A percentile compares a stretch with the other conserved stretches of the same genome.
Evolutionary conservation across 75 land plant genomes (phyloP).

Genomic region (Isoetes taiwanensis): DNA sequence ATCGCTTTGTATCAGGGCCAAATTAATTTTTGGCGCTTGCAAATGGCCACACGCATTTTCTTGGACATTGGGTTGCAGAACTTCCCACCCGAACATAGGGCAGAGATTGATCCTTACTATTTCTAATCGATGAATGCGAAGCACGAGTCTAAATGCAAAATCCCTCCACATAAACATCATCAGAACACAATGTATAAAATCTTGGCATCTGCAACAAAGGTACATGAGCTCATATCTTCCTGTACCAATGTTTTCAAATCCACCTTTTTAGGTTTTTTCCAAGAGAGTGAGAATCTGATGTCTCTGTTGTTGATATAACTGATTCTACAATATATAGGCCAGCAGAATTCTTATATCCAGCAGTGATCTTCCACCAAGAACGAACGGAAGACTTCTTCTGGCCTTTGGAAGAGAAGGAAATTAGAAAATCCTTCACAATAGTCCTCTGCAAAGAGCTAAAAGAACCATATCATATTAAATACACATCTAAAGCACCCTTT

Average conservation of each 20-base stretch:
- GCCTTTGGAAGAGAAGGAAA: conserved; percentile 26
- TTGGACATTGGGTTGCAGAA: conserved; percentile 27
- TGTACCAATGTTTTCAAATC: conserved; percentile 11
- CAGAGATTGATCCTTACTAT: not conserved
- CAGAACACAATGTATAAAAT: conserved; percentile 36
- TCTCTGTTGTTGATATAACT: conserved; percentile 25
- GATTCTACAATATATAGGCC: not conserved
- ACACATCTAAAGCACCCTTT: conserved; percentile 26
- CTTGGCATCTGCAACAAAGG: conserved; percentile 14
- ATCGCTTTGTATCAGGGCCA: conserved; percentile 26
- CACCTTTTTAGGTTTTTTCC: conserved; percentile 37
- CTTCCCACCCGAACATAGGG: conserved; percentile 28
- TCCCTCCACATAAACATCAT: conserved; percentile 57
- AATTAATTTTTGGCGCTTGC: conserved; percentile 20
- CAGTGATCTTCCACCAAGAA: conserved; percentile 55
- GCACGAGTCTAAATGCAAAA: conserved; percentile 64
- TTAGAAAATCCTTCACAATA: conserved; percentile 47
- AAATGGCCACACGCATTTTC: conserved; percentile 31
- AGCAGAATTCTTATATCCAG: conserved; percentile 29
- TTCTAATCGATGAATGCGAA: conserved; percentile 21
- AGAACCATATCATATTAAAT: conserved; percentile 65
- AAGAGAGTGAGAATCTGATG: conserved; percentile 27
- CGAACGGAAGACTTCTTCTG: conserved; percentile 20
- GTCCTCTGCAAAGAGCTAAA: conserved; percentile 49
- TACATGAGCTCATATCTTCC: conserved; percentile 11